Base-by-base conservation (phyloP, 306 rosid species). In the Acacia melanoxylon region DNA sequence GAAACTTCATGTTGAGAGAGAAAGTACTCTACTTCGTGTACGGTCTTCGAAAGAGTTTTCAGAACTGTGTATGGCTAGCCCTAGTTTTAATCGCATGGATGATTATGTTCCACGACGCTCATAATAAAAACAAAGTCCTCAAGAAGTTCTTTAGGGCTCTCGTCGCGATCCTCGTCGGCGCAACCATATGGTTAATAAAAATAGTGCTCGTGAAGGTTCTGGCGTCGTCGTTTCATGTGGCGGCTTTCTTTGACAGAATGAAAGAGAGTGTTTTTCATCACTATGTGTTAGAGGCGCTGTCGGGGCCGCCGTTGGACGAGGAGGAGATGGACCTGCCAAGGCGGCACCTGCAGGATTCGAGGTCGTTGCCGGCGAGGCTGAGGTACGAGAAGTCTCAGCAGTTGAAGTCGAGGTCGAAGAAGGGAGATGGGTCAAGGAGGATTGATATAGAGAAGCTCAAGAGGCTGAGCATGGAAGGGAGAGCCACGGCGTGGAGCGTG, bases 261-360 rank as follows among this genome's bases (percentile, higher is more conserved):
- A 79, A 79, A 69, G 77, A 79, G 22, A 79, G 82, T 25, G 82
- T 79, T 69, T 79, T 79, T 24, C 76, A 69, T 13, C 82, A 79
- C 49, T 79, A 79, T 12, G 74, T 79, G 16, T 11, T 79, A 44
- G 76, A 79, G 1, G 12, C 82, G 1, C 58, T 79, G 0, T 69
- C 82, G 0, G 82, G 82, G 49, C 77, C 58, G 1, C 82, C 82
- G 7, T 37, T 69, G 70, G 76, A 79, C 3, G 77, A 79, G 29
- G 71, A 41, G 29, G 77, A 54, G 9, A 69, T 8, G 22, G 74
- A 46, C 0, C 37, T 15, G 49, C 49, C 78, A 1, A 12, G 3
- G 7, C 24, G n/a, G 8, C 58, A 29, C n/a, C 17, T 78, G 14
- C 74, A 66, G 3, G 66, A 2, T 0, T 67, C 75, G 12, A 78